Evolutionary conservation across 2,329 filamentous ascomycete species (phyloP), one percentile per base, ranked within the genome.

Genomic region (Thielaviopsis euricoi): DNA sequence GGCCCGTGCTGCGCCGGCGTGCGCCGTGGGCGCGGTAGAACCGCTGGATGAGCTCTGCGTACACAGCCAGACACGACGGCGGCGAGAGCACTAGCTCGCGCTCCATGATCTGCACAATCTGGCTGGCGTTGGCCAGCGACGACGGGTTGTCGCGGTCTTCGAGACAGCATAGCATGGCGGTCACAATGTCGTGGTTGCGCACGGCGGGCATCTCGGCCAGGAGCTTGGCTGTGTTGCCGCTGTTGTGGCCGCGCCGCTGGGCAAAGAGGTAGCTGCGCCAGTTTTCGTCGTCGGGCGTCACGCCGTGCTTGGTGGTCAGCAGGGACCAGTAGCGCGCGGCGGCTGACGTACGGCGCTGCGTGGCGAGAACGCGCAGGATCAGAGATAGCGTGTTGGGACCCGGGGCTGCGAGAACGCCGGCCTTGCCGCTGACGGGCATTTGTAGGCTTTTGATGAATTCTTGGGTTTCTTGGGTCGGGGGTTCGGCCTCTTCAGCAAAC

Each of bases 281-380:
- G 66, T 88, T 89, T 62, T 83, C 76, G 9, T 73, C 65, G 67
- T 96, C 90, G 0, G 91, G 89, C 1, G 73, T 66, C 60, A 96
- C 71, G n/a, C 71, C 70, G 67, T 81, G 17, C 13, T 75, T 69
- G 1, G 74, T 67, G 6, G 84, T 86, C 59, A 96, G 72, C 6
- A 84, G 66, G 19, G 84, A 73, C 90, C 90, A 97, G 69, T 96
- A 97, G 33, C 76, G 76, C 56, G 78, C 70, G n/a, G 82, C 86
- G n/a, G 79, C 70, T 15, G 77, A 76, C 7, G 80, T 79, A 56
- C 79, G 76, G 55, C 79, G 77, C 33, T 83, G 76, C 33, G 79
- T 75, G 13, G 76, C 71, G 55, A 88, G 79, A 6, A 83, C 77
- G 52, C 80, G 73, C 49, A 95, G 69, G 21, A 94, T 66, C 51